These are phyloP conservation scores for Globisporangium nodosum DNA, from an alignment of 352 stramenopile species.

Conservation along the genomic window DNA sequence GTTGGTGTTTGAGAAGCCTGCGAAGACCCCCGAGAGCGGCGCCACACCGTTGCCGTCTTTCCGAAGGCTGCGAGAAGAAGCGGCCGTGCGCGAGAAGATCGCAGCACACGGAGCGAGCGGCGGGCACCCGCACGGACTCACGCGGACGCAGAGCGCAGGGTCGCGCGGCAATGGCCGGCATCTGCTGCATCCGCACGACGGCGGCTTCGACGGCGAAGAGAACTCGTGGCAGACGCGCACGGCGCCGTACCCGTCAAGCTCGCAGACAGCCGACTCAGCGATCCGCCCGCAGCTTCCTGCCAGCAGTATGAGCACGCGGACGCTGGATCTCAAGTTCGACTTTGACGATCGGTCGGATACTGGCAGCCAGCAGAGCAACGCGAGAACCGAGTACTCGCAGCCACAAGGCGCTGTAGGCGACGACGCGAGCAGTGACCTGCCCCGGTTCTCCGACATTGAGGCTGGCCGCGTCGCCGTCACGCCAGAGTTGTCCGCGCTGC, in stretches of 20 bases:
- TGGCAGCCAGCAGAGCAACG: conserved; percentile 13
- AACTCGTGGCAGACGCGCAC: conserved; percentile 16
- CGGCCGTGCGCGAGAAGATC: not conserved
- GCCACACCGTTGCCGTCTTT: conserved; percentile 44
- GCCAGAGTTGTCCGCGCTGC: conserved; percentile 17
- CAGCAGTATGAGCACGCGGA: conserved; percentile 18
- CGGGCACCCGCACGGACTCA: conserved; percentile 18
- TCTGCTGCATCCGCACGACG: not conserved
- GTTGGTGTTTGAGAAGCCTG: conserved; percentile 59
- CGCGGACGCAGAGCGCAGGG: conserved; percentile 22
- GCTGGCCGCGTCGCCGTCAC: conserved; percentile 21
- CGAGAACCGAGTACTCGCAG: not conserved
- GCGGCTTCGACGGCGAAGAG: not conserved
- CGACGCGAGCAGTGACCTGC: conserved; percentile 8
- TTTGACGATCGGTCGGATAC: conserved; percentile 10
- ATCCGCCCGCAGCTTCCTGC: conserved; percentile 12
- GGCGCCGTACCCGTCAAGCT: conserved; percentile 4
- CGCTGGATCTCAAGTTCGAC: conserved; percentile 8
- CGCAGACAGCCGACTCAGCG: conserved; percentile 3
- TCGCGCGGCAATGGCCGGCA: not conserved
- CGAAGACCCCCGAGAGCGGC: conserved; percentile 4
- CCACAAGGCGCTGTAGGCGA: not conserved
- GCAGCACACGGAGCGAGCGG: conserved; percentile 13
- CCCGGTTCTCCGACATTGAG: conserved; percentile 41
- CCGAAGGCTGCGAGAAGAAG: conserved; percentile 45